These are phyloP conservation scores for Mortierella sp. DNA, from an alignment of 371 early-diverging fungal species.

Conservation along the genomic window DNA sequence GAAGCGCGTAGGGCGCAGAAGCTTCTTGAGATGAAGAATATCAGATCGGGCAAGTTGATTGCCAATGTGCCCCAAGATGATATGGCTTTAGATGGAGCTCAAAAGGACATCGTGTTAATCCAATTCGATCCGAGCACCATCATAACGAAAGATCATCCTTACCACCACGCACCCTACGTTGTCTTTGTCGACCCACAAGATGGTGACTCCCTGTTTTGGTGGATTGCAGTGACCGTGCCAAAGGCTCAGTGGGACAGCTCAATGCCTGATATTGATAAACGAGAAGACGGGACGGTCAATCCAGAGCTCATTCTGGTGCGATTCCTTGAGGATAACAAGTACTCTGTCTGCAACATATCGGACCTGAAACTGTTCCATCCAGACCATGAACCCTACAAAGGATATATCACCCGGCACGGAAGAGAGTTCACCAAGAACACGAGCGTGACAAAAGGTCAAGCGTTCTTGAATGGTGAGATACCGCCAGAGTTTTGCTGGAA, in stretches of 20 bases:
- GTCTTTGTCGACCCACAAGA: conserved; percentile 46
- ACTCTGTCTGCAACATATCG: conserved; percentile 26
- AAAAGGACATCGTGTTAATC: no score
- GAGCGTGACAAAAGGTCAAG: conserved; percentile 12
- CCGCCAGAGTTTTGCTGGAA: conserved; percentile 22
- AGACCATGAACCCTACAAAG: conserved; percentile 19
- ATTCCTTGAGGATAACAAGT: conserved; percentile 30
- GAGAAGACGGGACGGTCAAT: conserved; percentile 7
- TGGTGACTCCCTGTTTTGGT: conserved; percentile 14
- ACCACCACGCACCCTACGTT: conserved; percentile 25
- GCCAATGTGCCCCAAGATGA: no score
- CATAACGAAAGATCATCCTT: conserved; percentile 22
- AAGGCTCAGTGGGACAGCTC: conserved; percentile 10
- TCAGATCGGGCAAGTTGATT: no score
- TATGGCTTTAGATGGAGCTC: no score
- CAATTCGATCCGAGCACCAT: conserved; percentile 7
- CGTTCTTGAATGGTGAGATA: conserved; percentile 10
- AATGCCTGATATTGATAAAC: conserved; percentile 19
- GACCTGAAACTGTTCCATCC: conserved; percentile 31
- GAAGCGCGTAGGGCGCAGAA: no score
- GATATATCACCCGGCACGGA: conserved; percentile 3
- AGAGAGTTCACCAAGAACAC: conserved; percentile 16
- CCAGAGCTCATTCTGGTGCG: conserved; percentile 29
- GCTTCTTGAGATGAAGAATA: no score
- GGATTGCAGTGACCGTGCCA: conserved; percentile 41